Percentiles rank a stretch among this genome's conserved stretches.
Evolutionary conservation across 2,329 filamentous ascomycete genomes (phyloP).

Genomic region (Cercospora nicotianae): DNA sequence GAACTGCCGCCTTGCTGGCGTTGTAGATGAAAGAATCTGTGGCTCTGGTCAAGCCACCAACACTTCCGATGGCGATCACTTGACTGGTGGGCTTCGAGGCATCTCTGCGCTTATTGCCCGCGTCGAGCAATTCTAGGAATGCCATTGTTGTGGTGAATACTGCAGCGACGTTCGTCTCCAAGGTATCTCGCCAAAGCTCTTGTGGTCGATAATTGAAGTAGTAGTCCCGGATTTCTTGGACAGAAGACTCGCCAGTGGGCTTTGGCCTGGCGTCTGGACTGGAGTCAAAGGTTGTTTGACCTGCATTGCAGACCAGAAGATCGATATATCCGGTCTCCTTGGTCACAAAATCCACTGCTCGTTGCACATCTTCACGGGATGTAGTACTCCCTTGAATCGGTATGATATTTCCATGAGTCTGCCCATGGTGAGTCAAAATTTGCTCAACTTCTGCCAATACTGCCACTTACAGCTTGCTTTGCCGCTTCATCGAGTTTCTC

Average conservation of each 20-base stretch:
- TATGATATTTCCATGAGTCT: conserved; percentile 41
- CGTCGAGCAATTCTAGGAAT: conserved; percentile 49
- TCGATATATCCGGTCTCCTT: conserved; percentile 51
- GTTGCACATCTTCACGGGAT: conserved; percentile 43
- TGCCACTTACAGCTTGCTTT: conserved; percentile 30
- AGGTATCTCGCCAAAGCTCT: conserved; percentile 45
- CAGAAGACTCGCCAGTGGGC: conserved; percentile 34
- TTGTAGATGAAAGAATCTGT: conserved; percentile 41
- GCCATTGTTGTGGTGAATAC: conserved; percentile 48
- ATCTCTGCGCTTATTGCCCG: conserved; percentile 44
- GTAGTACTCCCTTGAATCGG: conserved; percentile 49
- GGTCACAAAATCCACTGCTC: conserved; percentile 45
- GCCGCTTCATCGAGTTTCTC: conserved; percentile 46
- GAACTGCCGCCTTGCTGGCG: conserved; percentile 47
- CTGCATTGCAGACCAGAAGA: conserved; percentile 55
- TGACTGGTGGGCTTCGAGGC: conserved; percentile 46
- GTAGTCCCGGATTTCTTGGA: conserved; percentile 38
- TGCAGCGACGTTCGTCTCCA: conserved; percentile 49
- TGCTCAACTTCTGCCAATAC: background rate
- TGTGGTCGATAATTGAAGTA: conserved; percentile 47
- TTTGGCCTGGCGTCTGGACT: conserved; percentile 44
- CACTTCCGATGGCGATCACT: conserved; percentile 48
- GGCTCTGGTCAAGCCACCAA: conserved; percentile 41
- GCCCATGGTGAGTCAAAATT: background rate
- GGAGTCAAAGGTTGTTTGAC: conserved; percentile 37